Percentiles rank a stretch among this genome's conserved stretches.
Conservation (phyloP, 768 basidiomycete species). For the Macrolepiota fuliginosa region DNA sequence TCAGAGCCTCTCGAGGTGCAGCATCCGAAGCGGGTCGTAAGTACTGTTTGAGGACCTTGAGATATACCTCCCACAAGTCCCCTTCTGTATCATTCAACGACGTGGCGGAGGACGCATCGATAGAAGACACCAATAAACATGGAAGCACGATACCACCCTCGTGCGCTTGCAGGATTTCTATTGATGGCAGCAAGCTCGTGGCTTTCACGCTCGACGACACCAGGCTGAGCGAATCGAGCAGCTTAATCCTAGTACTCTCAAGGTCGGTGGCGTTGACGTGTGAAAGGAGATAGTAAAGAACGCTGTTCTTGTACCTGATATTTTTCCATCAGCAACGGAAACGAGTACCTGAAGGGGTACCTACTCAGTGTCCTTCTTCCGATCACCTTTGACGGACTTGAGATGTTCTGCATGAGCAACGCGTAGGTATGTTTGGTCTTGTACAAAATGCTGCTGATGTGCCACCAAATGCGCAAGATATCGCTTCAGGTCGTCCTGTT, state of each 20-base stretch:
- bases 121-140: slow-evolving; percentile 38
- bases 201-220: slow-evolving; percentile 48
- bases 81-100: slow-evolving; percentile 44
- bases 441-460: slow-evolving; percentile 52
- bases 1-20: slow-evolving; percentile 37
- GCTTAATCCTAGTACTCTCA: slow-evolving; percentile 42
- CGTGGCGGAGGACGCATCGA: slow-evolving; percentile 44
- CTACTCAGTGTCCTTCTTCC: slow-evolving; percentile 52
- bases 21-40: slow-evolving; percentile 47
- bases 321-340: slow-evolving; percentile 2
- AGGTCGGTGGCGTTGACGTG: slow-evolving; percentile 64
- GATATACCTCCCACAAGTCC: slow-evolving; percentile 50
- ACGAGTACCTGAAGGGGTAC: slow-evolving; percentile 21
- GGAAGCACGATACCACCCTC: slow-evolving; percentile 36
- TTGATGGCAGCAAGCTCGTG: slow-evolving; percentile 55
- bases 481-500: slow-evolving; percentile 56
- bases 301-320: slow-evolving; percentile 63
- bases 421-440: slow-evolving; percentile 57
- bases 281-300: slow-evolving; percentile 77
- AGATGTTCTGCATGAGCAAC: slow-evolving; percentile 62
- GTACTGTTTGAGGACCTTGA: slow-evolving; percentile 38
- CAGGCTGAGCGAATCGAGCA: slow-evolving; percentile 48
- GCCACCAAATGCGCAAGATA: slow-evolving; percentile 54
- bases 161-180: slow-evolving; percentile 36
- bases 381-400: slow-evolving; percentile 44